Base-by-base conservation (phyloP, 768 basidiomycete genomes). In the Coprinopsis marcescibilis region DNA sequence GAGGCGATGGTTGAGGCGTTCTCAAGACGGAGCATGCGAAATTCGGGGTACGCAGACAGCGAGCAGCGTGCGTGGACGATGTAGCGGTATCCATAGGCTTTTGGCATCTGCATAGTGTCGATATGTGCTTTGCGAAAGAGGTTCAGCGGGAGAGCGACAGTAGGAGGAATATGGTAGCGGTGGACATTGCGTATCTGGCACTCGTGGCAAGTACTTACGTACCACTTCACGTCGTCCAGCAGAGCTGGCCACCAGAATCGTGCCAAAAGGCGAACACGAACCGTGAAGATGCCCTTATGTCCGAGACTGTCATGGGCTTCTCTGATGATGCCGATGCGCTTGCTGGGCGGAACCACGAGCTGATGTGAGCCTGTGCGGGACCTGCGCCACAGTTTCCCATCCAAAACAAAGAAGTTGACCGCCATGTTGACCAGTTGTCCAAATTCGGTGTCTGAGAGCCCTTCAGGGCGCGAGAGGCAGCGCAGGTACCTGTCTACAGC, bases 141-240 rank as follows among this genome's bases (percentile, higher is more conserved):
- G 3, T 55, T 54, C 24, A 51, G 52, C 0, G 65, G 58, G 2
- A 44, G 33, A 0, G 64, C 41, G 4, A 64, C 52, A 1, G 55
- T 55, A 7, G 64, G 62, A 3, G 60, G 65, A 3, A 64, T 56
- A 2, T 56, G 42, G 2, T 65, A 27, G 14, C 61, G 44, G 6
- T 50, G 48, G 29, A 25, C 56, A 21, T 43, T 46, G 1, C 61
- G 44, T 2, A 57, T 37, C 38, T 69, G 65, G 48, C 64, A 68
- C 3, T 54, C 33, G 42, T 63, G 60, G 34, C 68, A 66, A 10
- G 61, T 61, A 17, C 55, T 51, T 2, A 66, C 29, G 37, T 54
- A 66, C 62, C 63, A 65, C 15, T 46, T 27, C 6, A 67, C 53
- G 43, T 69, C 62, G 50, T 56, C 55, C 51, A 60, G 55, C 56